Percentiles rank a stretch among this genome's conserved stretches.
Conservation (phyloP, 129 eudicot genomes). For the Lonicera japonica region DNA sequence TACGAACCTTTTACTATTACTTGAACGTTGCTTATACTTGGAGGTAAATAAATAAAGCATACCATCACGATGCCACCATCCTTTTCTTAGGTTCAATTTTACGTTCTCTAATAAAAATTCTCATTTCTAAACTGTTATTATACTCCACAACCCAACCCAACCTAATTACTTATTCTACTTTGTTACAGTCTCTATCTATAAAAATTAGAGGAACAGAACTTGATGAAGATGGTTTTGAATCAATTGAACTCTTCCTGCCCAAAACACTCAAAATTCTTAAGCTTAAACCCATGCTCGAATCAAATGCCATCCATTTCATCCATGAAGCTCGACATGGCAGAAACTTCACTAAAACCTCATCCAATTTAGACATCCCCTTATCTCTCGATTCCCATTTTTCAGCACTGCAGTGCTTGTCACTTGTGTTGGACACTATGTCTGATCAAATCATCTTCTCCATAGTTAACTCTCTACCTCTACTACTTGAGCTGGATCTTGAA, state of each 20-base stretch:
- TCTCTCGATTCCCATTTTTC: conserved; percentile 6
- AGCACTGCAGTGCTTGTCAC: conserved; percentile 38
- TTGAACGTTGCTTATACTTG: conserved; percentile 26
- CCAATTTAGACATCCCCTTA: background rate
- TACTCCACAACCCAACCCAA: background rate
- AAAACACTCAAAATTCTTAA: conserved; percentile 37
- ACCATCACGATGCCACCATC: no score
- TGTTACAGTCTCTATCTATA: conserved; percentile 38
- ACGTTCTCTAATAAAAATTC: no score
- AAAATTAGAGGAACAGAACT: conserved; percentile 39
- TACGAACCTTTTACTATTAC: conserved; percentile 16
- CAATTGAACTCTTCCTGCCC: conserved; percentile 34
- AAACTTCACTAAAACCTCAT: background rate
- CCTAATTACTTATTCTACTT: conserved; percentile 1
- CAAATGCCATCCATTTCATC: conserved; percentile 20
- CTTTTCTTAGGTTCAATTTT: background rate
- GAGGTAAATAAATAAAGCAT: conserved; percentile 46
- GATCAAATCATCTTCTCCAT: conserved; percentile 40
- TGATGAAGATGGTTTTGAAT: conserved; percentile 15
- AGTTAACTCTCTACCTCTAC: conserved; percentile 35
- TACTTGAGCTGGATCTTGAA: conserved; percentile 64
- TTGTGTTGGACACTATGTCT: conserved; percentile 44
- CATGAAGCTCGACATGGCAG: conserved; percentile 1
- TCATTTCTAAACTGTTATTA: background rate
- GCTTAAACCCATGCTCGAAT: conserved; percentile 34